A percentile compares a stretch with the other conserved stretches of the same genome.
Evolutionary conservation across 2,329 filamentous ascomycete genomes (phyloP).

Genomic region (Cercospora sp.): DNA sequence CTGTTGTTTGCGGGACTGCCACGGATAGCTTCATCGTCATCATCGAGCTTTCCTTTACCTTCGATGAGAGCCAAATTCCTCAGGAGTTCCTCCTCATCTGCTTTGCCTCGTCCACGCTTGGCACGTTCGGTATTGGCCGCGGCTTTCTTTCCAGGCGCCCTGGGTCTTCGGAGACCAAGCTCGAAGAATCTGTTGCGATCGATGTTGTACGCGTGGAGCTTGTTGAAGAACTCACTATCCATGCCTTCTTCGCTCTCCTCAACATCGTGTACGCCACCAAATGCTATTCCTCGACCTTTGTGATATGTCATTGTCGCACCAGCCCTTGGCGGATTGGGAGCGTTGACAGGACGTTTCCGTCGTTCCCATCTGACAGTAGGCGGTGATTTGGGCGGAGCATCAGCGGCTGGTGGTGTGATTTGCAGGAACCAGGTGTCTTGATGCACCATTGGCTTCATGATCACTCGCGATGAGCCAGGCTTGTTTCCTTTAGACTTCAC

Average conservation of each 20-base stretch:
- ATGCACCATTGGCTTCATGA: conserved; percentile 84
- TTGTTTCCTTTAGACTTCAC: conserved; percentile 66
- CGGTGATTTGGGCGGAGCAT: conserved; percentile 64
- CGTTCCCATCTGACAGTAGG: conserved; percentile 87
- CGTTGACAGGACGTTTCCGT: conserved; percentile 87
- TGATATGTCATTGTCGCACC: conserved; percentile 94
- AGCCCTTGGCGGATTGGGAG: conserved; percentile 78
- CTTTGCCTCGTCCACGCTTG: conserved; percentile 74
- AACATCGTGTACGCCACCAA: conserved; percentile 78
- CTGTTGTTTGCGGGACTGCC: conserved; percentile 40
- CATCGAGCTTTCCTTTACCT: conserved; percentile 66
- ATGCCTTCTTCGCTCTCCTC: conserved; percentile 68
- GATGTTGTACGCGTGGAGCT: conserved; percentile 88
- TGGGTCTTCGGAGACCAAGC: conserved; percentile 71
- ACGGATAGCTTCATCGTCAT: conserved; percentile 40
- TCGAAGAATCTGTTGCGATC: conserved; percentile 95
- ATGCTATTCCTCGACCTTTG: conserved; percentile 87
- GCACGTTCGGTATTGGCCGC: conserved; percentile 55
- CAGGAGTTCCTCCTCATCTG: conserved; percentile 87
- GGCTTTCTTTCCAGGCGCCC: conserved; percentile 56
- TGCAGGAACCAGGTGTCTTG: conserved; percentile 94
- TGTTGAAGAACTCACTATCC: conserved; percentile 95
- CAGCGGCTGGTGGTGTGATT: conserved; percentile 69
- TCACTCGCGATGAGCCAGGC: conserved; percentile 63
- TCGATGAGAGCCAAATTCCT: conserved; percentile 84